Evolutionary conservation across 208 protist genomes (phyloP), one percentile per base, ranked within the genome.

Genomic region (Trypanosoma lewisi): DNA sequence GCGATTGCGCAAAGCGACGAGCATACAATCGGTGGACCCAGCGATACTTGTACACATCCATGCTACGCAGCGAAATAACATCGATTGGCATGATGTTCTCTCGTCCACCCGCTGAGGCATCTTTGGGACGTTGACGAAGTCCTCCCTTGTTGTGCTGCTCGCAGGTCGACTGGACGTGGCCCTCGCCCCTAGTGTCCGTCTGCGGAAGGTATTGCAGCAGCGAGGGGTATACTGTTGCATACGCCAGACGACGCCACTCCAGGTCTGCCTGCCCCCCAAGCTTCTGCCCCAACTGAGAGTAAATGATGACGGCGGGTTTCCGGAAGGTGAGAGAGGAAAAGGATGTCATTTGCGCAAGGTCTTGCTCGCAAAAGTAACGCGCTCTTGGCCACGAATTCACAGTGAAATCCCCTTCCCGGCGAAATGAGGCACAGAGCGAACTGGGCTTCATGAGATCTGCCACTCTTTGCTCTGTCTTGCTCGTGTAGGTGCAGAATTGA

Each of bases 11-110:
- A 60, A 90, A 92, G 6, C 82, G 85, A 16, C 64, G 72, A 12
- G 92, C 73, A 58, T 92, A 93, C 49, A 95, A 41, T 39, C 62
- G 62, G 30, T 95, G 89, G 16, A 95, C 85, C 85, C 88, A 92
- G 4, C 66, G 39, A 62, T 87, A 92, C 52, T 77, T 91, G 76
- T 92, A 89, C 0, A 95, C 62, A 63, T 95, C 89, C 49, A 80
- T 74, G 37, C 83, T 91, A 47, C 85, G 83, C 7, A 95, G 67
- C 12, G 89, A 91, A 50, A 95, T 60, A 39, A 95, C 82, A 62
- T 91, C 83, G 33, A 95, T 84, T 11, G 85, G 78, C 78, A 78
- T 71, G 56, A 5, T 64, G 17, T 49, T 12, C 30, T 17, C 33
- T 39, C 17, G 47, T 14, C 19, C 4, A 36, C 39, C 14, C 31